A percentile compares a stretch with the other conserved stretches of the same genome.
Evolutionary conservation across 1,139 yeast genomes (phyloP).

Genomic region (Protomyces inundatus): DNA sequence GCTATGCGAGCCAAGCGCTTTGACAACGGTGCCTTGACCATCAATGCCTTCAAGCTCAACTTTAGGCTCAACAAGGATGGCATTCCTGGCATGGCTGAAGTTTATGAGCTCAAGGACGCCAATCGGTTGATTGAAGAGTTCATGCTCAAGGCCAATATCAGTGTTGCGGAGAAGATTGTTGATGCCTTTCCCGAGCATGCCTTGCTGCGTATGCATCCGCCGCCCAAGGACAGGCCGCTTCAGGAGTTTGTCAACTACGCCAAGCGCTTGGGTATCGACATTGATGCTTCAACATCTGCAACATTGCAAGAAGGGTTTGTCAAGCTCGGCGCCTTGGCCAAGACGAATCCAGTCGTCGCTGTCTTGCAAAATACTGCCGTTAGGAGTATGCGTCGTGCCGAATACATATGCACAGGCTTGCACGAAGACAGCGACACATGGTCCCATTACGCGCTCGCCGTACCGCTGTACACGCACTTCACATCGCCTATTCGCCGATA

Average conservation of each 20-base stretch:
- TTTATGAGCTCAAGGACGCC: constrained; percentile 61
- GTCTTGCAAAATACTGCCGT: constrained; percentile 74
- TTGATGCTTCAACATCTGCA: constrained; percentile 72
- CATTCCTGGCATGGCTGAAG: constrained; percentile 62
- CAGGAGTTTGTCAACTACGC: constrained; percentile 73
- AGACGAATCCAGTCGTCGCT: constrained; percentile 48
- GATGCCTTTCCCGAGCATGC: constrained; percentile 75
- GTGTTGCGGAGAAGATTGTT: constrained; percentile 76
- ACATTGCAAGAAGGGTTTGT: constrained; percentile 69
- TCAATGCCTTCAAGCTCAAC: constrained; percentile 52
- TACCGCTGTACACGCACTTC: constrained; percentile 87
- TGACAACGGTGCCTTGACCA: constrained; percentile 45
- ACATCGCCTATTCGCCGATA: constrained; percentile 92
- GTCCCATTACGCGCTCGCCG: constrained; percentile 72
- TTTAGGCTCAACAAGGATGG: constrained; percentile 82
- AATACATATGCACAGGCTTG: constrained; percentile 82
- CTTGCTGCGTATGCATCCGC: constrained; percentile 78
- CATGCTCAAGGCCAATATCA: constrained; percentile 72
- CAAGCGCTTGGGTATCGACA: constrained; percentile 50
- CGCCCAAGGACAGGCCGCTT: constrained; percentile 77
- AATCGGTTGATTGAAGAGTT: constrained; percentile 66
- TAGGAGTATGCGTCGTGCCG: constrained; percentile 81
- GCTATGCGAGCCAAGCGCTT: constrained; percentile 45
- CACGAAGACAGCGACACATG: constrained; percentile 65
- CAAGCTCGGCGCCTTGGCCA: constrained; percentile 48